Conservation (phyloP, 129 eudicot genomes). For the Flaveria bidentis region DNA sequence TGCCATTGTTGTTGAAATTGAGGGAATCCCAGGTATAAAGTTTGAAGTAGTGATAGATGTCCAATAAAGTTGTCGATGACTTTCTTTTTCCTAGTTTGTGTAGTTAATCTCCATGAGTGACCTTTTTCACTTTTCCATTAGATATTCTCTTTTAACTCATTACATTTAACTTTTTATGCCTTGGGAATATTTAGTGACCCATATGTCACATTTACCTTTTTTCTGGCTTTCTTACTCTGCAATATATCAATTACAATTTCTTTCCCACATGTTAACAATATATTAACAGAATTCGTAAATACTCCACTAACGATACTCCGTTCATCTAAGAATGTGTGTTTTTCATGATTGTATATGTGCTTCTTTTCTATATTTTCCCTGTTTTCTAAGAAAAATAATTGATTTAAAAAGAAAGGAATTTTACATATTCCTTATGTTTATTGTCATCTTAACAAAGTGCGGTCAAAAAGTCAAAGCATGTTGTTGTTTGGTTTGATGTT, state of each 20-base stretch:
- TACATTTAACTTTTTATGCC: constrained; percentile 39
- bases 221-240: constrained; percentile 28
- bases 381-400: no score
- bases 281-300: no score
- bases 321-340: no score
- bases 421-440: neutral
- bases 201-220: constrained; percentile 37
- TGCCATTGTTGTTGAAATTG: constrained; percentile 48
- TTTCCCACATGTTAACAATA: no score
- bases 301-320: no score
- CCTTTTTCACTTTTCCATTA: constrained; percentile 34
- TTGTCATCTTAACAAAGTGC: neutral
- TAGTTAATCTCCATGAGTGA: constrained; percentile 43
- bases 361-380: no score
- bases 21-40: constrained; percentile 76
- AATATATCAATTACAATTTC: constrained; percentile 24
- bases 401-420: neutral
- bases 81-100: constrained; percentile 35
- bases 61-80: constrained; percentile 36
- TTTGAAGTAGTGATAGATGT: constrained; percentile 30
- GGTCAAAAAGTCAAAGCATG: neutral
- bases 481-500: neutral
- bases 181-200: constrained; percentile 54
- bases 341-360: no score
- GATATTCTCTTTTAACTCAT: constrained; percentile 41